phyloP scores from a whole-genome alignment of 78 protist genomes.

The Tieghemostelium lacteum region DNA sequence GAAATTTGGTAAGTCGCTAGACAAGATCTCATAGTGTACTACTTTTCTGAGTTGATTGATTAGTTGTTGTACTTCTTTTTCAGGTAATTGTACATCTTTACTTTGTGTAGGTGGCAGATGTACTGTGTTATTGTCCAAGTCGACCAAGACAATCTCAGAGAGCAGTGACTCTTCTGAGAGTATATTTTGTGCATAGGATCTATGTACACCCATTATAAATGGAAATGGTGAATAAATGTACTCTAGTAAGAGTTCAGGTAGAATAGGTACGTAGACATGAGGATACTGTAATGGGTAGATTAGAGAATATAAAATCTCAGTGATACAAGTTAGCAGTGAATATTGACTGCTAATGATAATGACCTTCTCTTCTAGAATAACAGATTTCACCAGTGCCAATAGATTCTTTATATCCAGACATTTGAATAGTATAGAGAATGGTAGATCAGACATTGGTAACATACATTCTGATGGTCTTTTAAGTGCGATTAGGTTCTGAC shows the following conservation, averaged over 20 bases:
- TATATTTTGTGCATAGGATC: conserved; percentile 30
- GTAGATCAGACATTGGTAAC: conserved; percentile 60
- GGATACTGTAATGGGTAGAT: conserved; percentile 53
- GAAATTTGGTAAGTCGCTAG: conserved; percentile 62
- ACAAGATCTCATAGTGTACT: conserved; percentile 30
- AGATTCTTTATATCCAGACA: conserved; percentile 64
- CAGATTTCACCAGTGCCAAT: conserved; percentile 30
- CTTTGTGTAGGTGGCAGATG: conserved; percentile 8
- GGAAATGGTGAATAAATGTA: conserved; percentile 77
- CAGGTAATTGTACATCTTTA: conserved; percentile 40
- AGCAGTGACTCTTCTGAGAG: conserved; percentile 39
- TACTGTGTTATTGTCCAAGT: conserved; percentile 53
- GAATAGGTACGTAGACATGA: conserved; percentile 80
- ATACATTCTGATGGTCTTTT: conserved; percentile 49
- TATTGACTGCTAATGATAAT: conserved; percentile 44
- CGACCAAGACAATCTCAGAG: conserved; percentile 46
- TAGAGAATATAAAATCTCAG: conserved; percentile 31
- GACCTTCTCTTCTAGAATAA: conserved; percentile 61
- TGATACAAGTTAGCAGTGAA: conserved; percentile 42
- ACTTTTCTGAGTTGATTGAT: conserved; percentile 36
- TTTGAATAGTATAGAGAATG: conserved; percentile 39
- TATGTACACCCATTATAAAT: conserved; percentile 75
- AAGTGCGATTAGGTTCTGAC: background rate
- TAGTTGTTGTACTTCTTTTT: conserved; percentile 28
- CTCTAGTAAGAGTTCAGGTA: conserved; percentile 72